phyloP scores from a whole-genome alignment of 176 grass and related monocot genomes.

The Oryza rufipogon region DNA sequence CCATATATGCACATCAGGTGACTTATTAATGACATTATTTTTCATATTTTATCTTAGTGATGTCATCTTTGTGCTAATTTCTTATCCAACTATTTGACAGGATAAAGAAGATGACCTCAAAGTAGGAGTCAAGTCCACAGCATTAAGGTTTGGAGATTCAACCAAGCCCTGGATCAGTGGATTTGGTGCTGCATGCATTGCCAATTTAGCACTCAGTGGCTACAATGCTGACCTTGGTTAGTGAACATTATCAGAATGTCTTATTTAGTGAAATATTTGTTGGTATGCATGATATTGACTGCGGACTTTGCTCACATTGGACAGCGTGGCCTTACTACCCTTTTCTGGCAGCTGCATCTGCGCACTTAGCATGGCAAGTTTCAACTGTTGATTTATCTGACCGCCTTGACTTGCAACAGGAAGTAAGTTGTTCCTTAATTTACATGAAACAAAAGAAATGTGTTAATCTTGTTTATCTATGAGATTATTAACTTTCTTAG shows the following conservation, averaged over 20 bases:
- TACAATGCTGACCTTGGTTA: slow-evolving; percentile 85
- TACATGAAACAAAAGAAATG: not conserved
- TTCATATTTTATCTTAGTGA: slow-evolving; percentile 23
- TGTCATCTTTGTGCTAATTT: not conserved
- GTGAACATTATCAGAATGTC: slow-evolving; percentile 1
- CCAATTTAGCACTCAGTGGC: slow-evolving; percentile 63
- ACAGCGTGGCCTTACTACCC: slow-evolving; percentile 88
- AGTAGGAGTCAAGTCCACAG: slow-evolving; percentile 90
- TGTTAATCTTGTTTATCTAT: not conserved
- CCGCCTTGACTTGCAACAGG: slow-evolving; percentile 69
- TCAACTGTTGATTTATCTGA: slow-evolving; percentile 69
- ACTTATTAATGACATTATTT: not conserved
- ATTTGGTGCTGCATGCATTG: slow-evolving; percentile 65
- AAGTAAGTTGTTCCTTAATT: slow-evolving; percentile 66
- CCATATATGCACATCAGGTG: slow-evolving; percentile 97
- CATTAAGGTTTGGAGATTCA: slow-evolving; percentile 73
- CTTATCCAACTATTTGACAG: slow-evolving; percentile 42
- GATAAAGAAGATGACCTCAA: slow-evolving; percentile 94
- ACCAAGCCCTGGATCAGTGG: slow-evolving; percentile 81
- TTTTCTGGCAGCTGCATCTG: slow-evolving; percentile 60
- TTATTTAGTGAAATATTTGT: not conserved
- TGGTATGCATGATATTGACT: slow-evolving; percentile 31
- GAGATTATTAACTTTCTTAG: slow-evolving; percentile 21
- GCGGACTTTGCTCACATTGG: slow-evolving; percentile 26
- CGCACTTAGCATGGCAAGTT: slow-evolving; percentile 82